Evolutionary conservation across 495 filamentous ascomycete species (phyloP), one percentile per base, ranked within the genome.

Genomic region (Penicillium cosmopolitanum): DNA sequence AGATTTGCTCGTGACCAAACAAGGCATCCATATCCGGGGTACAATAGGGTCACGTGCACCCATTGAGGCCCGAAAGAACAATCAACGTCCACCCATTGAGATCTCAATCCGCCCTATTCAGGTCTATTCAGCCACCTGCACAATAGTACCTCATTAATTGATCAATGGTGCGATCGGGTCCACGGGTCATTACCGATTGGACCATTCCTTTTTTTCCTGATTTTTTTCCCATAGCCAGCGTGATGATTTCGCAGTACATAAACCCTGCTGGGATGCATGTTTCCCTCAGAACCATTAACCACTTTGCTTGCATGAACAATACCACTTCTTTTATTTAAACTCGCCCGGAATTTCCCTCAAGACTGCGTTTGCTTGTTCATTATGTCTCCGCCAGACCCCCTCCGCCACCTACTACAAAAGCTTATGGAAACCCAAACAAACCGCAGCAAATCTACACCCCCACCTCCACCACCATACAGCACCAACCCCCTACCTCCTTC

Each of bases 351-450:
- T 19, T 48, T 31, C 46, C 42, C 42, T 28, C 4, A 48, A 25
- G 5, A 25, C 46, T 28, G 7, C 16, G 28, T 19, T 35, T 33
- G 50, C 11, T 35, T 12, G 10, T 51, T 16, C 50, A 28, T 43
- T 43, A 51, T 51, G 23, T 57, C 12, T 65, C 65, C 18, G 64
- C 66, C 66, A 18, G 62, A 71, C 10, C 62, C 53, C 35, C 25
- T 71, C 33, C 61, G 63, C 25, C 65, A 75, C 25, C 64, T 66
- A n/a, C 28, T 54, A 12, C 60, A 67, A 9, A 71, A 71, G 48
- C 60, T 67, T 4, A 55, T 62, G 21, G 67, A 65, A 43, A 55
- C 53, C n/a, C 52, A 56, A n/a, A 55, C 60, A 42, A 62, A 54
- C 23, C 48, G 58, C 47, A 57, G 23, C 23, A 25, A 34, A 23